phyloP scores from a whole-genome alignment of 352 stramenopile species.

The Globisporangium barbulae region DNA sequence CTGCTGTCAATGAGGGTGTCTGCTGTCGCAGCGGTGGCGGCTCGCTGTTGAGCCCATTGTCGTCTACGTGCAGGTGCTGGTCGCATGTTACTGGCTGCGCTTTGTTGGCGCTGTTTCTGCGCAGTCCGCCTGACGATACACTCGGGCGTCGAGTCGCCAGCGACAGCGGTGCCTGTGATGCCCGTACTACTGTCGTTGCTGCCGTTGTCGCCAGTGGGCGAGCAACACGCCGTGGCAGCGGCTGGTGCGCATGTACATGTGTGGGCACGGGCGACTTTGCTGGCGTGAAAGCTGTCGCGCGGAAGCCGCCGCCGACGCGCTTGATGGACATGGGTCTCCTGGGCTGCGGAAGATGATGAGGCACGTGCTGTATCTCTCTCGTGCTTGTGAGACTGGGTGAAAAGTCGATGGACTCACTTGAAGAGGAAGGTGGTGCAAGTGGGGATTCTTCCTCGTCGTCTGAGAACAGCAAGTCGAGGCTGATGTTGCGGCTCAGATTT shows the following conservation, averaged over 20 bases:
- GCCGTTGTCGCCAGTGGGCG: constrained; percentile 3
- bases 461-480: constrained; percentile 59
- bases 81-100: neutral
- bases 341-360: constrained; percentile 1
- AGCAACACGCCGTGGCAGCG: neutral
- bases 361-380: neutral
- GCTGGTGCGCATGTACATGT: constrained; percentile 12
- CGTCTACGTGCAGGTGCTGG: neutral
- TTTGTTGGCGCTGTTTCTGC: neutral
- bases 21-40: neutral
- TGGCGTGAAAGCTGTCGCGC: constrained; percentile 23
- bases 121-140: neutral
- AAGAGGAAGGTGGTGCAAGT: neutral
- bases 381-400: neutral
- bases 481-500: constrained; percentile 20
- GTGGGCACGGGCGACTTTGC: constrained; percentile 5
- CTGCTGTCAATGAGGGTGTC: neutral
- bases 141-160: constrained; percentile 12
- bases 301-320: constrained; percentile 59
- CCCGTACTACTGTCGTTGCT: neutral
- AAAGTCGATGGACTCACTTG: neutral
- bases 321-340: constrained; percentile 31
- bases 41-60: neutral
- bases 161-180: neutral
- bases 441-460: constrained; percentile 20